Percentiles rank a stretch among this genome's conserved stretches.
Evolutionary conservation across 148 eudicot species (phyloP).

Genomic region (Rhododendron ovatum): DNA sequence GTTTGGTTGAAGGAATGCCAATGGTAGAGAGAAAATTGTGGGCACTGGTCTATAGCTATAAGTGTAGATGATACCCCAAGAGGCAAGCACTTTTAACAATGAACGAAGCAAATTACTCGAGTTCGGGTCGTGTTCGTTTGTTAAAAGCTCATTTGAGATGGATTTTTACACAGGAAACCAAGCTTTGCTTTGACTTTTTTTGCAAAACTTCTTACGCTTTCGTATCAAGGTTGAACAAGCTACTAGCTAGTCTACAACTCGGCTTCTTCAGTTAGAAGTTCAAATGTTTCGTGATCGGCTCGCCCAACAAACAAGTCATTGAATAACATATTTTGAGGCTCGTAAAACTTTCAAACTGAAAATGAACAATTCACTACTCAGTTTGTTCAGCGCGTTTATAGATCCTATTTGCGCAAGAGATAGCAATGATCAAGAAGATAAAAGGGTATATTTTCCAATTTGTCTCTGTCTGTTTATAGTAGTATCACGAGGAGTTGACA

Average conservation of each 20-base stretch:
- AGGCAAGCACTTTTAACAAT: neutral
- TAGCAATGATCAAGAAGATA: neutral
- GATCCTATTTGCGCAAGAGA: too few relatives aligned
- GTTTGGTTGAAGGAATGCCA: neutral
- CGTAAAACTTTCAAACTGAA: neutral
- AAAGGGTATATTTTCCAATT: neutral
- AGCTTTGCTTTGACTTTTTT: too few relatives aligned
- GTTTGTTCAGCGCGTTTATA: neutral
- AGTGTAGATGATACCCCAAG: neutral
- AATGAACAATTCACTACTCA: neutral
- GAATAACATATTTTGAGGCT: neutral
- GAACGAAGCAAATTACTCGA: neutral
- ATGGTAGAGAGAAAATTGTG: neutral
- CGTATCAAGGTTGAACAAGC: neutral
- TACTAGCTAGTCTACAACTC: neutral
- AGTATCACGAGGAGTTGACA: neutral
- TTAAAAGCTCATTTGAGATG: neutral
- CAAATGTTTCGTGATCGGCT: neutral
- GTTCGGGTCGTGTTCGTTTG: neutral
- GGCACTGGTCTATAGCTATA: neutral
- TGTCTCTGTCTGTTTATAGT: neutral
- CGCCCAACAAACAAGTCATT: neutral
- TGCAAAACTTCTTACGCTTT: neutral
- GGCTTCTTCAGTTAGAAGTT: neutral
- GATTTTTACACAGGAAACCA: neutral